Conservation (phyloP, 768 basidiomycete species). For the Lepiota subincarnata region DNA sequence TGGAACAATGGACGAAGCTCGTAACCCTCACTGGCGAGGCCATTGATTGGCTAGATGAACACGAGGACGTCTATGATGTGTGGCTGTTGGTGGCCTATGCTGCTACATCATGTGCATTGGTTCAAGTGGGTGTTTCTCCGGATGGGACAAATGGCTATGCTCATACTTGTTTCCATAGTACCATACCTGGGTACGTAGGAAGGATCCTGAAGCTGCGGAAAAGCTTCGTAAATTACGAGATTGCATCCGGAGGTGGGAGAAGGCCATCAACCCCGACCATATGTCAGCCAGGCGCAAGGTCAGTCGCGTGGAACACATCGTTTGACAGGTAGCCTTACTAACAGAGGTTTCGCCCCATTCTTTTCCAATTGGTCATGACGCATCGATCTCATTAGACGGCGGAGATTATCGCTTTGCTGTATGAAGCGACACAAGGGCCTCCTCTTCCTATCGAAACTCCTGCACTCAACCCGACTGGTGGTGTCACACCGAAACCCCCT, state of each 20-base stretch:
- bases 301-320: slow-evolving; percentile 18
- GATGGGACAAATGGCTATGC: slow-evolving; percentile 8
- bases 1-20: slow-evolving; percentile 76
- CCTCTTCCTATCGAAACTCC: slow-evolving; percentile 50
- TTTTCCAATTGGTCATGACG: background rate
- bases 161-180: slow-evolving; percentile 48
- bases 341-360: slow-evolving; percentile 1
- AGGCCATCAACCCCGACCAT: slow-evolving; percentile 82
- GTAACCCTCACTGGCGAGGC: slow-evolving; percentile 70
- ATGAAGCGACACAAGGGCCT: slow-evolving; percentile 88
- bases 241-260: slow-evolving; percentile 85
- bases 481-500: slow-evolving; percentile 54
- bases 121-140: slow-evolving; percentile 58
- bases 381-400: slow-evolving; percentile 52
- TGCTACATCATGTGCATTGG: slow-evolving; percentile 82
- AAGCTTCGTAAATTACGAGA: slow-evolving; percentile 80
- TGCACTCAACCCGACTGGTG: slow-evolving; percentile 75
- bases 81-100: slow-evolving; percentile 87
- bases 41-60: slow-evolving; percentile 85
- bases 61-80: slow-evolving; percentile 80
- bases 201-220: slow-evolving; percentile 68
- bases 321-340: slow-evolving; percentile 4
- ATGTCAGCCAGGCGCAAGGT: slow-evolving; percentile 93
- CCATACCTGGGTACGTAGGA: slow-evolving; percentile 86
- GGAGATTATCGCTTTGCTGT: slow-evolving; percentile 88